Percentiles rank a stretch among this genome's conserved stretches.
phyloP scores from a whole-genome alignment of 2,329 filamentous ascomycete species.

The Paramyrothecium sp. region DNA sequence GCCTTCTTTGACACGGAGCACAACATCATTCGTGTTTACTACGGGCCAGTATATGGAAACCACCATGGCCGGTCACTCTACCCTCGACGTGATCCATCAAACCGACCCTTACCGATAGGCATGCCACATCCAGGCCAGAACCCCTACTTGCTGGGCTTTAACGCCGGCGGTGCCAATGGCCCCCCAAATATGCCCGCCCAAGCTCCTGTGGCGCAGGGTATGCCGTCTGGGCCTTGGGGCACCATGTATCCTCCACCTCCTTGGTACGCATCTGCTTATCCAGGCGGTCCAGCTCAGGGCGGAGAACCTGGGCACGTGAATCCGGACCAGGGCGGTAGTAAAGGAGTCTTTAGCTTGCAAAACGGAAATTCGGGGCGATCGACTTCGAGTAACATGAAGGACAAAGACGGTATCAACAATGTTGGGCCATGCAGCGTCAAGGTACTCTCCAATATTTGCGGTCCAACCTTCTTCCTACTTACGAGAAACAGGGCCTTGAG shows the following conservation, averaged over 20 bases:
- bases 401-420: constrained; percentile 24
- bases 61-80: constrained; percentile 43
- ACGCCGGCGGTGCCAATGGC: neutral
- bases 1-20: constrained; percentile 55
- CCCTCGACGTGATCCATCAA: constrained; percentile 32
- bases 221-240: constrained; percentile 19
- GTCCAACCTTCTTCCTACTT: neutral
- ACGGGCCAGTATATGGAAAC: constrained; percentile 55
- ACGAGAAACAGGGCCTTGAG: constrained; percentile 4
- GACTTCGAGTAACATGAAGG: constrained; percentile 16
- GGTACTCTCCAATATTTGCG: constrained; percentile 1
- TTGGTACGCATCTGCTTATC: constrained; percentile 9
- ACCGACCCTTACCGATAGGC: constrained; percentile 36
- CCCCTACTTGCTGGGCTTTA: constrained; percentile 40
- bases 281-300: constrained; percentile 4
- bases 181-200: constrained; percentile 10
- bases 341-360: neutral
- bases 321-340: constrained; percentile 3
- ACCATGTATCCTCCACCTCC: constrained; percentile 16
- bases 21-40: constrained; percentile 55
- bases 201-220: constrained; percentile 27
- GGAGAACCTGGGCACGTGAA: neutral
- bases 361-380: neutral
- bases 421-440: constrained; percentile 18
- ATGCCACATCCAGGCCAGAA: constrained; percentile 42